Percentiles rank a stretch among this genome's conserved stretches.
These are phyloP conservation scores for Ambrosia hybrid DNA, from an alignment of 140 eudicot species.

Conservation along the genomic window DNA sequence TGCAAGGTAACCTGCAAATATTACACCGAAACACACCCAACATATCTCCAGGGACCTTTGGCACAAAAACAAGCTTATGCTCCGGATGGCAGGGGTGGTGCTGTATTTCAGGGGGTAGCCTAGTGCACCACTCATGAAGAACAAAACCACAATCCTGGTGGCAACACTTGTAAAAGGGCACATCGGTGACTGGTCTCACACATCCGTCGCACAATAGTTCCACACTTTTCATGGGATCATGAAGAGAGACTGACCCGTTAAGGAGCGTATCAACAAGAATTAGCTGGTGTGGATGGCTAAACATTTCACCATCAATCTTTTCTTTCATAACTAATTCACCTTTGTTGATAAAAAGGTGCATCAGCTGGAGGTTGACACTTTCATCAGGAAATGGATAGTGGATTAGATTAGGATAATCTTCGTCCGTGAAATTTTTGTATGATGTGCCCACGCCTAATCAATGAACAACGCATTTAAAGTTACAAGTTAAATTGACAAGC, in stretches of 20 bases:
- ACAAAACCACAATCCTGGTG: not conserved
- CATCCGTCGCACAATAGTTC: not conserved
- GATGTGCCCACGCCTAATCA: not conserved
- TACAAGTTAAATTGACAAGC: not conserved
- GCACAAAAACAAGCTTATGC: not conserved
- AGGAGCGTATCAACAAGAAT: too few relatives aligned
- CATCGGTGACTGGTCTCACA: not conserved
- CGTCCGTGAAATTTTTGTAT: not conserved
- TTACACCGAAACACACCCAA: too few relatives aligned
- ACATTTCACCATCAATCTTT: too few relatives aligned
- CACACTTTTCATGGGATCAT: not conserved
- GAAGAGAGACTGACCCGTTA: too few relatives aligned
- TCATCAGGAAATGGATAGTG: not conserved
- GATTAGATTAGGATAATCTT: not conserved
- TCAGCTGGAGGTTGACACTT: too few relatives aligned
- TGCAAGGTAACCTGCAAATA: too few relatives aligned
- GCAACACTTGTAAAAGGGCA: not conserved
- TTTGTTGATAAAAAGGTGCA: too few relatives aligned
- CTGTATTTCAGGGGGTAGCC: not conserved
- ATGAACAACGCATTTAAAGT: too few relatives aligned
- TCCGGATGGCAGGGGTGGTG: not conserved
- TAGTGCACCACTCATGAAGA: slow-evolving; percentile 2
- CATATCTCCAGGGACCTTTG: not conserved
- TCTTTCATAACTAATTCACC: too few relatives aligned
- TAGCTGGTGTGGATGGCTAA: too few relatives aligned